Evolutionary conservation across 257 asterid species (phyloP), one percentile per base, ranked within the genome.

Genomic region (Nemophila menziesii): DNA sequence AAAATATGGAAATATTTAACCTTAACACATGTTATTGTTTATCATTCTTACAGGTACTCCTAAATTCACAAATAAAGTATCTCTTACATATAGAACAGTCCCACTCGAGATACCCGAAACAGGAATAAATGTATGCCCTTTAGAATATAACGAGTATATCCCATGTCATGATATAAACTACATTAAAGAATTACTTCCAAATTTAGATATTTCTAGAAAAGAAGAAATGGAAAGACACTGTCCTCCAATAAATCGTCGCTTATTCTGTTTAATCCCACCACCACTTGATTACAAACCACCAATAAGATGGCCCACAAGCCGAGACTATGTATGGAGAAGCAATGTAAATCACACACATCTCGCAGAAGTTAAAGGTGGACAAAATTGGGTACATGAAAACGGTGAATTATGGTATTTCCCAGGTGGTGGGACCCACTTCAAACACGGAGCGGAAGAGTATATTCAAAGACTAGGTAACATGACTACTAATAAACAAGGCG

Each of bases 401-500:
- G 80, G 60, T 57, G 63, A 67, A 5, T 61, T 81, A 2, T 84
- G 94, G 98, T 90, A 94, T 94, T 90, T 90, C 62, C 98, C 96
- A 4, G 96, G 96, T 42, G 98, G 98, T 38, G 96, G 98, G 54
- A 90, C 98, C 29, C 98, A 90, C 65, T 90, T 90, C 61, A 90
- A 90, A 72, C 73, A 90, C 52, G 96, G 96, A 68, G 96, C 98
- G 65, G 15, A 83, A 1, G 93, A 90, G 68, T 90, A 90, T 60
- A 85, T 85, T 37, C 67, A 81, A 60, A 81, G 98, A 63, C 78
- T 89, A 67, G 98, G 96, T 40, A 81, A 84, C 63, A 78, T 89
- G 98, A 81, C 74, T 19, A 84, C 93, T 24, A 61, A 71, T 39
- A 69, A 69, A 59, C 58, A 55, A 1, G 96, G 96, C 14, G 87